Evolutionary conservation across 2,329 filamentous ascomycete species (phyloP), one percentile per base, ranked within the genome.

Genomic region (Zasmidium cellare): DNA sequence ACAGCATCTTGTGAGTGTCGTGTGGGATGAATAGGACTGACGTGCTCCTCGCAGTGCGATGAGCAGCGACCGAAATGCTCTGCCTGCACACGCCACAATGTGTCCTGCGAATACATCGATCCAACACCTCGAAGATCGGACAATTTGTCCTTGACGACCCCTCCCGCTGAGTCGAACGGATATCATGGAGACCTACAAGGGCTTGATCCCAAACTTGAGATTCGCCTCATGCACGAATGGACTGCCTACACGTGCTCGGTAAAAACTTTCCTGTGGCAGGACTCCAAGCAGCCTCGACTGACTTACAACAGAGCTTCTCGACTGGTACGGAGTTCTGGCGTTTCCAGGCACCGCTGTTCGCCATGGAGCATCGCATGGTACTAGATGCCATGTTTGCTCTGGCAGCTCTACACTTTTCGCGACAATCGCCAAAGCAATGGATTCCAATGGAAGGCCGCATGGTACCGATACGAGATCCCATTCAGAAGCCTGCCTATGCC

Each of bases 191-290:
- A 24, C n/a, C 18, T 35, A 14, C 46, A 58, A 23, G 31, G 31
- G 2, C 19, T 58, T 11, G 61, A 66, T 50, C 60, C 56, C 1
- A 46, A 51, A 16, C 59, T 68, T 9, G 67, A 69, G 53, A 54
- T 67, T 12, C 59, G 56, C 12, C 60, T 69, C 22, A 69, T 68
- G 63, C 66, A 68, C 46, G 53, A 67, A 41, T 69, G 67, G 67
- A 68, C 64, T 16, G 58, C 64, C 3, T 62, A 65, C 24, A 63
- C 62, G 11, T 65, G 55, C 46, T 47, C 62, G 23, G 53, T 59
- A 48, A 51, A 20, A 20, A 16, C n/a, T 5, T 14, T 11, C 28
- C 7, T 14, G 20, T n/a, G 9, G 23, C 49, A 16, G n/a, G 2
- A 3, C 18, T 9, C 44, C 23, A 25, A 22, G 53, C 25, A 28